Base-by-base conservation (phyloP, 1,284 basidiomycete species). In the Athelia psychrophila region DNA sequence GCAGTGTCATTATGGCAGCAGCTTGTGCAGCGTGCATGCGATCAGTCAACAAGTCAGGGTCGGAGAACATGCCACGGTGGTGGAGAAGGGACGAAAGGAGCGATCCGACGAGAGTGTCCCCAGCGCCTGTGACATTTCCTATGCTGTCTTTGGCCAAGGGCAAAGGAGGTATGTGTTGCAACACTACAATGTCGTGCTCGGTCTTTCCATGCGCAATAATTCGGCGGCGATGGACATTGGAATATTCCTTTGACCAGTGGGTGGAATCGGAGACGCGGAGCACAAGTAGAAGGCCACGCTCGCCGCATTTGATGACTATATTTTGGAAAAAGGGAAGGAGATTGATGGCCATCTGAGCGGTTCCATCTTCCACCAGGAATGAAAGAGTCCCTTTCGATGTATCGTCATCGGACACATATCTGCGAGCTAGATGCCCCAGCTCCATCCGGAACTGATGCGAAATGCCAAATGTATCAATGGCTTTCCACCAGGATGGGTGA, bases 91-190 rank as follows among this genome's bases (percentile, higher is more conserved):
- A 67, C 1, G 88, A 84, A 18, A 91, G 67, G 19, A 95, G 63
- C 0, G 86, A 80, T 8, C 93, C 93, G 3, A 91, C 92, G 19
- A 95, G 80, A 2, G 91, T 86, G 68, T 98, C 94, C 0, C 95
- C 95, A 2, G 92, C 94, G 2, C 95, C 95, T 0, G 94, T 97
- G 10, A 93, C 91, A 59, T 87, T 94, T 8, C 86, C 70, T 9
- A 86, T 64, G 36, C 71, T 65, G n/a, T 67, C 63, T 12, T 66
- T 63, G 2, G 71, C 60, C 8, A 86, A 65, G 0, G 58, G 57
- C 4, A 81, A 64, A 12, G 91, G 76, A 2, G 88, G 80, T 60
- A 86, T 92, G 63, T 93, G 87, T 36, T 83, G 81, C 27, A 94
- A 49, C 3, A 91, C 77, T 15, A 90, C 64, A 19, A 76, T 68